A percentile compares a stretch with the other conserved stretches of the same genome.
phyloP scores from a whole-genome alignment of 306 rosid species.

The Nissolia schottii region DNA sequence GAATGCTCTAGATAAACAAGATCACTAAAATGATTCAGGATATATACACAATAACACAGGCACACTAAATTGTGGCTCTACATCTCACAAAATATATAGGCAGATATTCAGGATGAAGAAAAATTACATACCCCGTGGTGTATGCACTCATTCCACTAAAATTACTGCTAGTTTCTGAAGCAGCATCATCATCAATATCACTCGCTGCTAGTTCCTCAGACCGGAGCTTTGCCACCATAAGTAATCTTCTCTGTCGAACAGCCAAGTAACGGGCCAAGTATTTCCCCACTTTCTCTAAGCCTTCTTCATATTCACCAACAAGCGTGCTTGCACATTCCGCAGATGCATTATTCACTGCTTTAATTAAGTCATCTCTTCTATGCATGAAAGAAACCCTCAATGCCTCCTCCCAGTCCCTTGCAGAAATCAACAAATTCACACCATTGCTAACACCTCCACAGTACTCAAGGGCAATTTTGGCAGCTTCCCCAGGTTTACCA shows the following conservation, averaged over 20 bases:
- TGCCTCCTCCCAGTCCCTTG: constrained; percentile 90
- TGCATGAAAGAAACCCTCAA: constrained; percentile 72
- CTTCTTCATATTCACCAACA: constrained; percentile 71
- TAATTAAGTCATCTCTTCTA: constrained; percentile 63
- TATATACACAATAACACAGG: not conserved
- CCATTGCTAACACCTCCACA: constrained; percentile 64
- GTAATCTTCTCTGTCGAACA: constrained; percentile 92
- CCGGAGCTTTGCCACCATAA: constrained; percentile 76
- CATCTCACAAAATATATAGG: constrained; percentile 2
- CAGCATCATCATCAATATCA: constrained; percentile 79
- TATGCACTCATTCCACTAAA: constrained; percentile 98
- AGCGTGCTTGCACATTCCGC: constrained; percentile 75
- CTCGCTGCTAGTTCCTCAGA: constrained; percentile 64
- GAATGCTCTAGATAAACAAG: not conserved
- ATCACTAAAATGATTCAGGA: constrained; percentile 5
- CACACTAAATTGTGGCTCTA: not conserved
- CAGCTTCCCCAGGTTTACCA: constrained; percentile 94
- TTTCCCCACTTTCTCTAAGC: constrained; percentile 91
- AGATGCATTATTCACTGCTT: constrained; percentile 62
- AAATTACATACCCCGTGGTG: constrained; percentile 72
- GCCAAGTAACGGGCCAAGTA: constrained; percentile 91
- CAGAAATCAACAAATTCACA: constrained; percentile 50
- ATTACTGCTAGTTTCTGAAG: constrained; percentile 95
- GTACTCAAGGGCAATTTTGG: constrained; percentile 84
- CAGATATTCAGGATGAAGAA: not conserved